Conservation (phyloP, 495 filamentous ascomycete genomes). For the Penicillium coffeae region DNA sequence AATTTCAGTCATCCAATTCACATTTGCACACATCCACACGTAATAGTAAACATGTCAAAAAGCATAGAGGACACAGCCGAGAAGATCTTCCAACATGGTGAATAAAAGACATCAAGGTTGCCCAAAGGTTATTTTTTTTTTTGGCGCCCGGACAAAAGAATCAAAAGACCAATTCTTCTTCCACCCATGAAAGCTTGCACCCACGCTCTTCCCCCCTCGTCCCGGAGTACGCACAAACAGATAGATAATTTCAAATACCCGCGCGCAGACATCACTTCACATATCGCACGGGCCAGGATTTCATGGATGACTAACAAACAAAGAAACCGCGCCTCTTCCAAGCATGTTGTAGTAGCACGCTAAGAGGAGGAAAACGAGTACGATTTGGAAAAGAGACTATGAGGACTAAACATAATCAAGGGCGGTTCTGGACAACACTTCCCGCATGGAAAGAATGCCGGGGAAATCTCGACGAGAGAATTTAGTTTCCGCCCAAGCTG, state of each 20-base stretch:
- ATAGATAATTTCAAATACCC: background rate
- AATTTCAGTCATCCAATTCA: conserved; percentile 31
- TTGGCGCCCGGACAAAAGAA: background rate
- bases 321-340: background rate
- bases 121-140: background rate
- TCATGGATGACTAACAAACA: background rate
- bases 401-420: conserved; percentile 1
- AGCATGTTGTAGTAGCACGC: background rate
- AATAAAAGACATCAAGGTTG: conserved; percentile 2
- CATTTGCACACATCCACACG: conserved; percentile 24
- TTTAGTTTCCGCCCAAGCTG: conserved; percentile 47
- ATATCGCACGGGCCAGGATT: background rate
- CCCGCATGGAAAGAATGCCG: background rate
- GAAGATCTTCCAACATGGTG: conserved; percentile 8
- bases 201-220: background rate
- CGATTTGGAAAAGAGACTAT: background rate
- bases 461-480: background rate
- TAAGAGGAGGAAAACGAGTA: background rate
- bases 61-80: conserved; percentile 17
- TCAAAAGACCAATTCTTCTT: conserved; percentile 3
- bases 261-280: background rate
- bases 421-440: conserved; percentile 6
- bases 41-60: conserved; percentile 20
- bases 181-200: background rate
- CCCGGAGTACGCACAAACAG: background rate